Evolutionary conservation across 768 basidiomycete species (phyloP).

Genomic region (Austroboletus festivus): DNA sequence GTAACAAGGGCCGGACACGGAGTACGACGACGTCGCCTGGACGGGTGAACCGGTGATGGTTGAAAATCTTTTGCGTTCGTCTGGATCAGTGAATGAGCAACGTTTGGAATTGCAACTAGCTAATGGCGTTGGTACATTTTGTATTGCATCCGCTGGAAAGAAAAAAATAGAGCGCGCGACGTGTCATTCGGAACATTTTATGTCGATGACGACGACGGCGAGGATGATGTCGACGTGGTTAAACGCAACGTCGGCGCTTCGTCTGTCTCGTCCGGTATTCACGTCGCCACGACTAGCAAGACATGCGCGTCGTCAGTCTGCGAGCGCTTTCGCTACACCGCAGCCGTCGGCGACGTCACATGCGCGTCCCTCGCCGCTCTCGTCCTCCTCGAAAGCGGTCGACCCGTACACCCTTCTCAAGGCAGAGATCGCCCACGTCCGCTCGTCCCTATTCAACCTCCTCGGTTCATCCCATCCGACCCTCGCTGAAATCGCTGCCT

Average conservation of each 20-base stretch:
- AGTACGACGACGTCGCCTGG: conserved; percentile 31
- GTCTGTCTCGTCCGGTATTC: conserved; percentile 13
- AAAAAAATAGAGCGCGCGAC: conserved; percentile 9
- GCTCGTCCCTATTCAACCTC: conserved; percentile 67
- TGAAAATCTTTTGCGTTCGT: no score
- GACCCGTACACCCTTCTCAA: conserved; percentile 73
- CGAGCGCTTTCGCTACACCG: conserved; percentile 39
- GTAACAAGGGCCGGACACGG: conserved; percentile 26
- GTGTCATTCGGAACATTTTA: no score
- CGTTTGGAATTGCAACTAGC: no score
- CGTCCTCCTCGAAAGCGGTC: conserved; percentile 21
- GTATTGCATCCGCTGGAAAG: conserved; percentile 26
- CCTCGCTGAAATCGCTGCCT: conserved; percentile 83
- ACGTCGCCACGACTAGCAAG: conserved; percentile 3
- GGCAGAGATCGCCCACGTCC: conserved; percentile 68
- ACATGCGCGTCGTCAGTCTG: conserved; percentile 36
- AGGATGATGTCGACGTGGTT: conserved; percentile 23
- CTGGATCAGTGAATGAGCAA: no score
- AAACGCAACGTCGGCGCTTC: conserved; percentile 13
- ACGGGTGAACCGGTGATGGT: conserved; percentile 9
- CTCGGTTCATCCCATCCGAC: conserved; percentile 88
- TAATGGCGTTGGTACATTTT: neutral
- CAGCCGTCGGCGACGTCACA: conserved; percentile 11
- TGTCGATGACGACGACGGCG: conserved; percentile 11
- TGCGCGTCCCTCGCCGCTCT: conserved; percentile 14